Base-by-base conservation (phyloP, 2,329 filamentous ascomycete genomes). In the Parafenestella ontariensis region DNA sequence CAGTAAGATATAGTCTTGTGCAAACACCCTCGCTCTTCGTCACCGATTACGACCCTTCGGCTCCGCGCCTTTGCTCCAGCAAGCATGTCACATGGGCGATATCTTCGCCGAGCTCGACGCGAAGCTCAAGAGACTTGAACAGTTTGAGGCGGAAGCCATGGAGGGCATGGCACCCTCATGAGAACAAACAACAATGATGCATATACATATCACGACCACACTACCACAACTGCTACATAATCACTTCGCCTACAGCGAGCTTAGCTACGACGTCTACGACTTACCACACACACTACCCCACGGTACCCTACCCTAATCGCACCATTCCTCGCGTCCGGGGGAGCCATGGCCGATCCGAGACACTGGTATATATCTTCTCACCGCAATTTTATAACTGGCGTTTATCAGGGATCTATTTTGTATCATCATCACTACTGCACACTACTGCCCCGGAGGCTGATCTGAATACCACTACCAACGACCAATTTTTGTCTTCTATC, bases 21-120 rank as follows among this genome's bases (percentile, higher is more conserved):
- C 93, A 64, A 90, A 89, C 28, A 92, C 91, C 0, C 83, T 97
- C 46, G 81, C 87, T 11, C 81, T 96, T 66, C 89, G 94, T 44
- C 89, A 96, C 75, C 85, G 96, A 75, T 85, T 91, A 62, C 83
- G 84, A 29, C 91, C 92, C 11, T 85, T 89, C 65, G 85, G 91
- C 44, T 78, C 82, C 40, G 81, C 83, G 59, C 61, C 70, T 6
- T 83, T 96, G 23, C 83, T 89, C 48, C 85, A 91, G 61, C 85
- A 96, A 56, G 87, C 91, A 10, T 89, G 86, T 18, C 90, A 92
- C 2, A 96, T 97, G 83, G 76, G 82, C 10, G 85, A 88, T 15
- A 83, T 97, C 18, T 80, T 96, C 18, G 78, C 79, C 39, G 82
- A 83, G 39, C 80, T 94, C 28, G 78, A 83, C 31, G 74, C 78